Percentiles rank a stretch among this genome's conserved stretches.
These are phyloP conservation scores for Lodderomyces margitis DNA, from an alignment of 1,139 yeast species.

Conservation along the genomic window DNA sequence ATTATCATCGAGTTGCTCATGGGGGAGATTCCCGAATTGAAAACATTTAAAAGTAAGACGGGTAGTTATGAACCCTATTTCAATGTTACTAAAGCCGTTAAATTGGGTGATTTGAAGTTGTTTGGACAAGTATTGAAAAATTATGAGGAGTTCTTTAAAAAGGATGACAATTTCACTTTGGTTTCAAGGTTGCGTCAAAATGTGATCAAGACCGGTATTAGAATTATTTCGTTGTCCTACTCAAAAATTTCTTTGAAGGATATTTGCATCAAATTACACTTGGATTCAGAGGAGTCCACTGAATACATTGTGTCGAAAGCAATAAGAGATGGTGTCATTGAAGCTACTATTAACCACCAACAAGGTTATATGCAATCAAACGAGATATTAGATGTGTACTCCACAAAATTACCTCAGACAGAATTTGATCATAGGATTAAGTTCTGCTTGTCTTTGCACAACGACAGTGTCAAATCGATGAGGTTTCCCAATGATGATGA, in stretches of 20 bases:
- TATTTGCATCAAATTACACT: conserved; percentile 81
- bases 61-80: conserved; percentile 70
- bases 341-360: conserved; percentile 89
- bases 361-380: conserved; percentile 89
- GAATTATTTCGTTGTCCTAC: conserved; percentile 89
- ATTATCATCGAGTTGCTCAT: conserved; percentile 87
- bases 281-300: conserved; percentile 93
- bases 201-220: conserved; percentile 95
- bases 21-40: conserved; percentile 96
- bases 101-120: conserved; percentile 82
- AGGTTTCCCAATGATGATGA: conserved; percentile 66
- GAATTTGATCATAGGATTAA: conserved; percentile 92
- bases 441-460: conserved; percentile 87
- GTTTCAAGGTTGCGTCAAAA: conserved; percentile 91
- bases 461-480: conserved; percentile 94
- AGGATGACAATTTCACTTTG: conserved; percentile 80
- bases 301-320: conserved; percentile 97
- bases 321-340: conserved; percentile 96
- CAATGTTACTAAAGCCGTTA: conserved; percentile 87
- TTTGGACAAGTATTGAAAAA: conserved; percentile 73
- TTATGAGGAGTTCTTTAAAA: conserved; percentile 60
- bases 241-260: conserved; percentile 90
- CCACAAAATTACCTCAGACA: conserved; percentile 81
- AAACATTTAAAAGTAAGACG: conserved; percentile 70
- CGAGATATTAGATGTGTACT: conserved; percentile 82